These are phyloP conservation scores for Phytophthora hybrid DNA, from an alignment of 352 stramenopile genomes.

Conservation along the genomic window DNA sequence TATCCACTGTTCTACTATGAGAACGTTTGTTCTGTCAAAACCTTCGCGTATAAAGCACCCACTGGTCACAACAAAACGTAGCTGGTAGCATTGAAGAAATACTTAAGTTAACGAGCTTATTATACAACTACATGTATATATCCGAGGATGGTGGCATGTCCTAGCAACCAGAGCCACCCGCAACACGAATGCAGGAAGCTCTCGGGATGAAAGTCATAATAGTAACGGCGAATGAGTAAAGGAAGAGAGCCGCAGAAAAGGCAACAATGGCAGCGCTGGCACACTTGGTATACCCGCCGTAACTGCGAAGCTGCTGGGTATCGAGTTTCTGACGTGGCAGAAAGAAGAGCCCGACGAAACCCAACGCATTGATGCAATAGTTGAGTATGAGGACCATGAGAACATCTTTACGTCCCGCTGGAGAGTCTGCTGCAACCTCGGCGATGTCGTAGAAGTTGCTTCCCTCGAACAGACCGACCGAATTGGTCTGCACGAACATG, in stretches of 20 bases:
- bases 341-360: conserved; percentile 44
- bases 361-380: conserved; percentile 54
- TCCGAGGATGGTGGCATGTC: not conserved
- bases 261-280: conserved; percentile 53
- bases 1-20: too few relatives aligned
- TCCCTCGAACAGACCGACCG: conserved; percentile 42
- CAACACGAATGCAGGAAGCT: conserved; percentile 39
- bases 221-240: conserved; percentile 55
- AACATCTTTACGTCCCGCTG: conserved; percentile 18
- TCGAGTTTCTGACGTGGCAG: conserved; percentile 67
- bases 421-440: conserved; percentile 31
- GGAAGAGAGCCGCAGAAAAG: conserved; percentile 46
- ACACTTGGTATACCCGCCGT: conserved; percentile 67
- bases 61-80: too few relatives aligned
- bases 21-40: too few relatives aligned
- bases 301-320: conserved; percentile 67
- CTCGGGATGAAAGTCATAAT: conserved; percentile 51
- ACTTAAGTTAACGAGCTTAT: too few relatives aligned
- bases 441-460: conserved; percentile 46
- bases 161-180: conserved; percentile 48
- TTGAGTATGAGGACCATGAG: conserved; percentile 47
- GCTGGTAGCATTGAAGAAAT: too few relatives aligned
- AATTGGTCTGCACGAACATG: conserved; percentile 51
- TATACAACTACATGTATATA: too few relatives aligned
- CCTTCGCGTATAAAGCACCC: too few relatives aligned